Base-by-base conservation (phyloP, 2,329 filamentous ascomycete species). In the Fusarium sp. region DNA sequence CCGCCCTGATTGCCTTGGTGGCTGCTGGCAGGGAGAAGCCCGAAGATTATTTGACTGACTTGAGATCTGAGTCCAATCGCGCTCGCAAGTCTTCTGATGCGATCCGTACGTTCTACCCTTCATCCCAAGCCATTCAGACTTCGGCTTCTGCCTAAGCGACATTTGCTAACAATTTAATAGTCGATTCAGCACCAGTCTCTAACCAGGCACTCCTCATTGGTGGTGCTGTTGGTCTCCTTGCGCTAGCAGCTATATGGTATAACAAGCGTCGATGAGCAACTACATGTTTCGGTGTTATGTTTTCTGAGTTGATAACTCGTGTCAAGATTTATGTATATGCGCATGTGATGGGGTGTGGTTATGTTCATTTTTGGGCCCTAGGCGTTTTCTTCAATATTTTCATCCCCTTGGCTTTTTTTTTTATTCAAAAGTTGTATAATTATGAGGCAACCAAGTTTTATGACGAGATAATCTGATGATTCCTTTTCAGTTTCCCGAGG, bases 1-100 rank as follows among this genome's bases (percentile, higher is more conserved):
- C 96, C 7, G 96, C 96, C 45, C 85, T 99, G 77, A 98, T 98
- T 83, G 96, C 96, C 58, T 89, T 98, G 57, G 93, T 98, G 35
- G 96, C 96, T 3, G 93, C 93, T 4, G 86, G 88, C 79, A 90
- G 88, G 85, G 88, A 90, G 82, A 87, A 88, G 83, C 81, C 82
- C 17, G 80, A 79, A 6, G 85, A 88, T 62, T 84, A 83, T 73
- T 72, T 87, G 57, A 79, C 79, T 45, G 81, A 84, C 66, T 70
- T 88, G 55, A 82, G 84, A 66, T 80, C 81, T 39, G 83, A 83
- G 54, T 76, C 83, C 55, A 82, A 81, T 67, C 77, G 81, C 48
- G 72, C 69, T 50, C 74, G 83, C 54, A 79, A 81, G 47, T 75
- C 77, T 30, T 79, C 83, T 63, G 77, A 81, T 24, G 66, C 71